Evolutionary conservation across 2,329 filamentous ascomycete genomes (phyloP).

Genomic region (Cytospora mali): DNA sequence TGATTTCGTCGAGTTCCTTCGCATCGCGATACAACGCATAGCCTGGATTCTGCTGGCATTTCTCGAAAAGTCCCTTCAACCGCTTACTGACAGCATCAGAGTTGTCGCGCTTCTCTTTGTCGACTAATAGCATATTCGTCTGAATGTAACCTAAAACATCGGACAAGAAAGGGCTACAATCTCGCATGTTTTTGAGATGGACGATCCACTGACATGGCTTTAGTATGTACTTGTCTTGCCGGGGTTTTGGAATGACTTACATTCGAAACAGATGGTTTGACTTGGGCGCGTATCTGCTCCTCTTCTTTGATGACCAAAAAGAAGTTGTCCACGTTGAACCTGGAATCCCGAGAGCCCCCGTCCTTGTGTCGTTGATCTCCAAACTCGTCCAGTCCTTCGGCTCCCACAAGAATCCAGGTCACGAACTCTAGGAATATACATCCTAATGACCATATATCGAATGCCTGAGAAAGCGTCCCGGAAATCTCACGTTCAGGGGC

Average conservation of each 20-base stretch:
- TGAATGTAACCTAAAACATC: neutral
- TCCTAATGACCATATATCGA: constrained; percentile 8
- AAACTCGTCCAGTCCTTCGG: neutral
- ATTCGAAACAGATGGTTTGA: neutral
- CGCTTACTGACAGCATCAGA: neutral
- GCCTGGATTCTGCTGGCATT: neutral
- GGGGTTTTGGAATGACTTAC: neutral
- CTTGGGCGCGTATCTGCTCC: neutral
- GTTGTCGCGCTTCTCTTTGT: neutral
- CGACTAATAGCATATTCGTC: neutral
- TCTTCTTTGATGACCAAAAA: neutral
- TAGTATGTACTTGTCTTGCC: neutral
- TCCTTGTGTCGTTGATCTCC: neutral
- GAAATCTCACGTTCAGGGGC: neutral
- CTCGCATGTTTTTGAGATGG: neutral
- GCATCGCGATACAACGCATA: neutral
- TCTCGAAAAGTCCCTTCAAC: neutral
- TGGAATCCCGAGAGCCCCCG: neutral
- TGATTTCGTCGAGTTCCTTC: neutral
- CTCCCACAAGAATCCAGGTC: neutral
- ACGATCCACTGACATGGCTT: neutral
- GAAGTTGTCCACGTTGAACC: neutral
- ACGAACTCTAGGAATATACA: constrained; percentile 1
- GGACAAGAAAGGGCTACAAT: neutral
- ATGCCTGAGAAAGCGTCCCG: neutral